phyloP scores from a whole-genome alignment of 108 stramenopile genomes.

The Craspedostauros australis region DNA sequence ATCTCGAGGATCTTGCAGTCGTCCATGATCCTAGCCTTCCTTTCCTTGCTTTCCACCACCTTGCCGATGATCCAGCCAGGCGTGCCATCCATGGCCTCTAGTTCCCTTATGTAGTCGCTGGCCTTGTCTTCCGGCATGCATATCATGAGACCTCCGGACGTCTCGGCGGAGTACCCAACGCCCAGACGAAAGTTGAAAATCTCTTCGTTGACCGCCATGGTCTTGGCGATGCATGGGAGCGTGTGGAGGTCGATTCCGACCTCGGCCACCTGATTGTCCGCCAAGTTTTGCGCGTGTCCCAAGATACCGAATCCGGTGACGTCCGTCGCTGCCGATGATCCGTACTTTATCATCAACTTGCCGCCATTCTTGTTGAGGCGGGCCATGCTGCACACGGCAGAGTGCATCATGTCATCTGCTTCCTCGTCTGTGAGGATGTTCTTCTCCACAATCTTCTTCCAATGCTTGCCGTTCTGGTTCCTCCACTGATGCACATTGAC shows the following conservation, averaged over 20 bases:
- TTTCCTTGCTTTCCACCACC: slow-evolving; percentile 37
- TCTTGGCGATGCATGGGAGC: slow-evolving; percentile 63
- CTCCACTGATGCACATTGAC: slow-evolving; percentile 87
- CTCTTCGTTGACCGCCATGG: slow-evolving; percentile 48
- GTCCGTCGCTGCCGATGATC: slow-evolving; percentile 72
- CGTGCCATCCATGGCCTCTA: slow-evolving; percentile 61
- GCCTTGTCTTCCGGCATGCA: slow-evolving; percentile 61
- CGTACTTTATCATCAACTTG: slow-evolving; percentile 55
- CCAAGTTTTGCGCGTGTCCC: slow-evolving; percentile 81
- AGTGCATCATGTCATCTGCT: slow-evolving; percentile 78
- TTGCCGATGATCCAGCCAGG: slow-evolving; percentile 76
- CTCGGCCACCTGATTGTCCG: slow-evolving; percentile 61
- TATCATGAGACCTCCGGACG: slow-evolving; percentile 79
- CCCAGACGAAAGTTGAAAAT: slow-evolving; percentile 67
- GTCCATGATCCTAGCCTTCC: slow-evolving; percentile 57
- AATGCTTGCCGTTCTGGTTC: slow-evolving; percentile 15
- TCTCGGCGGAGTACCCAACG: slow-evolving; percentile 76
- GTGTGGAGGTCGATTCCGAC: slow-evolving; percentile 75
- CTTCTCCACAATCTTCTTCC: slow-evolving; percentile 31
- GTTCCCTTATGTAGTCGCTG: slow-evolving; percentile 42
- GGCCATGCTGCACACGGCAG: slow-evolving; percentile 72
- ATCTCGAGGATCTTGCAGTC: slow-evolving; percentile 54
- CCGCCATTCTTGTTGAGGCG: slow-evolving; percentile 64
- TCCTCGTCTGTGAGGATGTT: slow-evolving; percentile 20
- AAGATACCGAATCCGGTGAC: slow-evolving; percentile 85